Evolutionary conservation across 192 early-diverging fungal genomes (phyloP).

Genomic region (Chytriomyces hyalinus): DNA sequence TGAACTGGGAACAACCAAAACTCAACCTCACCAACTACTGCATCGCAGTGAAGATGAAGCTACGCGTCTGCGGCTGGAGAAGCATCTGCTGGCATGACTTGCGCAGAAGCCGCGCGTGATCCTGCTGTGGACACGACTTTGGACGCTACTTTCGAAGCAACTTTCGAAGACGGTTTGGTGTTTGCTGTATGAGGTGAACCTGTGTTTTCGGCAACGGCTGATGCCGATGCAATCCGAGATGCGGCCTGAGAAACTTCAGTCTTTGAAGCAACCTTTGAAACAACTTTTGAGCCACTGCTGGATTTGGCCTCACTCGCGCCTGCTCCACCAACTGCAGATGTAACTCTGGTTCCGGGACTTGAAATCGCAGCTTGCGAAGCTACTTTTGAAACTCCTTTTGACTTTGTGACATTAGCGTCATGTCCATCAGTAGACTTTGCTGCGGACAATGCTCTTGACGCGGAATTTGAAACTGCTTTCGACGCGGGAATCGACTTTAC

Average conservation of each 20-base stretch:
- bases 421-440: conserved; percentile 38
- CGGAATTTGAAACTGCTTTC: neutral
- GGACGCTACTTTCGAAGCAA: conserved; percentile 8
- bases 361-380: conserved; percentile 46
- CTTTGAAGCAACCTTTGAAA: conserved; percentile 3
- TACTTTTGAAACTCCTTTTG: conserved; percentile 50
- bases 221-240: neutral
- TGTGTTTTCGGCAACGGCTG: neutral
- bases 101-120: conserved; percentile 9
- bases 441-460: conserved; percentile 38
- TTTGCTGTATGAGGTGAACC: neutral
- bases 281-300: neutral
- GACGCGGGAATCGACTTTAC: conserved; percentile 48
- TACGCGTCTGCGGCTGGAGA: conserved; percentile 12
- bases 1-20: too few relatives aligned
- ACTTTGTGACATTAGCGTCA: conserved; percentile 47
- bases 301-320: neutral
- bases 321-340: conserved; percentile 44
- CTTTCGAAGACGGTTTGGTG: neutral
- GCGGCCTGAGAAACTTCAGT: neutral
- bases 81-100: conserved; percentile 16
- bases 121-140: conserved; percentile 26
- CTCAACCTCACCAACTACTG: too few relatives aligned
- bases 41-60: too few relatives aligned
- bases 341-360: conserved; percentile 42